Percentiles rank a stretch among this genome's conserved stretches.
These are phyloP conservation scores for Porcisia deanei DNA, from an alignment of 208 protist species.

Conservation along the genomic window DNA sequence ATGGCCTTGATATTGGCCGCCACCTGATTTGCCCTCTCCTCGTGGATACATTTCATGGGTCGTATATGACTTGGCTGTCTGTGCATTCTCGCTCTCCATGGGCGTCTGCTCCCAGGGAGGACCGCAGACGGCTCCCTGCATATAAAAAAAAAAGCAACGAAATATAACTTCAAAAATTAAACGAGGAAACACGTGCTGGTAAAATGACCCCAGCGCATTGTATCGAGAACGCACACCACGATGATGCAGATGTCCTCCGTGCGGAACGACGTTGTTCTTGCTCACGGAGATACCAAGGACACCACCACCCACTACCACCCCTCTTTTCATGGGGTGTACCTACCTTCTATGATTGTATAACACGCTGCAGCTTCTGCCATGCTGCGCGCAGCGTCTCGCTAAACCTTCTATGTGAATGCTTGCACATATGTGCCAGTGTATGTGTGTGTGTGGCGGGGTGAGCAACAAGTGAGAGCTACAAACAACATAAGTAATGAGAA, in stretches of 20 bases:
- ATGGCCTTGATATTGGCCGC: not conserved
- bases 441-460: not conserved
- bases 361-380: not conserved
- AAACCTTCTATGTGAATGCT: not conserved
- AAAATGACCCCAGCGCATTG: not conserved
- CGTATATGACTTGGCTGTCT: not conserved
- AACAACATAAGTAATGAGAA: not conserved
- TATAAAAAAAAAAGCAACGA: not conserved
- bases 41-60: not conserved
- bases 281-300: not conserved
- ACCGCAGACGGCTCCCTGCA: not conserved
- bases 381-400: not conserved
- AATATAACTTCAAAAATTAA: not conserved
- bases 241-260: not conserved
- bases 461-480: not conserved
- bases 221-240: not conserved
- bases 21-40: not conserved
- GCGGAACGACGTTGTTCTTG: not conserved
- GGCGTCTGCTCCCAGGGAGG: not conserved
- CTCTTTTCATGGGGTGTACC: no score
- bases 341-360: not conserved
- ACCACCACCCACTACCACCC: no score
- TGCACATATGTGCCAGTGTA: not conserved
- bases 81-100: not conserved
- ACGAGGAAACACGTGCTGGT: not conserved